Percentiles rank a stretch among this genome's conserved stretches.
Conservation (phyloP, 371 early-diverging fungal genomes). For the Choanephora cucurbitarum region DNA sequence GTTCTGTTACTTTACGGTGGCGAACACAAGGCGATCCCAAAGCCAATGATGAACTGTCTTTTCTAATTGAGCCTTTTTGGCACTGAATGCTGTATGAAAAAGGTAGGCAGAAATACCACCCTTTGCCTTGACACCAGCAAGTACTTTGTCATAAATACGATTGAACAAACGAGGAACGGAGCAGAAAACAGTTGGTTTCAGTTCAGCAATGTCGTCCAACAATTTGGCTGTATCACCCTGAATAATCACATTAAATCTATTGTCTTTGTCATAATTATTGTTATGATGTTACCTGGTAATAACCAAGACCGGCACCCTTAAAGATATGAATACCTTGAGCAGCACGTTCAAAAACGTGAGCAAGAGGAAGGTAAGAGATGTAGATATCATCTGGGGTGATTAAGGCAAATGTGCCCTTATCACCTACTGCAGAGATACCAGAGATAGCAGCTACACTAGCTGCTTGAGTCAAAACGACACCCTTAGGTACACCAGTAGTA, state of each 20-base stretch:
- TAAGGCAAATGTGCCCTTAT: slow-evolving; percentile 49
- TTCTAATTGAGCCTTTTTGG: slow-evolving; percentile 75
- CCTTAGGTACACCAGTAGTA: slow-evolving; percentile 57
- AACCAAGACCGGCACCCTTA: slow-evolving; percentile 74
- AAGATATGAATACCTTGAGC: slow-evolving; percentile 53
- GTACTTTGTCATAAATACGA: slow-evolving; percentile 94
- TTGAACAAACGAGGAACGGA: slow-evolving; percentile 97
- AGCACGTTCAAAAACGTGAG: slow-evolving; percentile 90
- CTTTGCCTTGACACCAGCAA: slow-evolving; percentile 78
- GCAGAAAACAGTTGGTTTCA: slow-evolving; percentile 93
- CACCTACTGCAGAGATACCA: slow-evolving; percentile 82
- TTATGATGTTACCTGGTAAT: slow-evolving; percentile 55
- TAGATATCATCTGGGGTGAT: slow-evolving; percentile 89
- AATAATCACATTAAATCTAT: not conserved
- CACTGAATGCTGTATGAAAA: slow-evolving; percentile 77
- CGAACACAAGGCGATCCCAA: slow-evolving; percentile 87
- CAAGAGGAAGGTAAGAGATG: slow-evolving; percentile 92
- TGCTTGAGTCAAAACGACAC: slow-evolving; percentile 80
- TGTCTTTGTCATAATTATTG: not conserved
- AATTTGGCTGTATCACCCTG: slow-evolving; percentile 88
- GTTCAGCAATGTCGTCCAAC: slow-evolving; percentile 86
- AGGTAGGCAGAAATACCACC: slow-evolving; percentile 75
- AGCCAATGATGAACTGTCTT: slow-evolving; percentile 65
- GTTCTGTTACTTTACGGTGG: slow-evolving; percentile 48
- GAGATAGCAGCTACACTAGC: slow-evolving; percentile 65